Percentiles rank a stretch among this genome's conserved stretches.
These are phyloP conservation scores for Eucalyptus sideroxylon DNA, from an alignment of 345 rosid genomes.

Conservation along the genomic window DNA sequence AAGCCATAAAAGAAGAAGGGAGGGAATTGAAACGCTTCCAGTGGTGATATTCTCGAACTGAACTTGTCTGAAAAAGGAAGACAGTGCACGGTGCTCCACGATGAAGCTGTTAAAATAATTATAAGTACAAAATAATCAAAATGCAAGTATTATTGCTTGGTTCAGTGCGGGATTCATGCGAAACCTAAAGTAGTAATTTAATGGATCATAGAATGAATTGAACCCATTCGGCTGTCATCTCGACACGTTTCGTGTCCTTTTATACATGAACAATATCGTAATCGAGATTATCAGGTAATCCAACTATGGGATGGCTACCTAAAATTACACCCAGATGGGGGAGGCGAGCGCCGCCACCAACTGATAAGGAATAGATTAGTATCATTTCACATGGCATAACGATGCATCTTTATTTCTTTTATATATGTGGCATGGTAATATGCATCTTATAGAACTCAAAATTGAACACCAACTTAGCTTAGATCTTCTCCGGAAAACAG, in stretches of 20 bases:
- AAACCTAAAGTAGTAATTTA: background rate
- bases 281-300: background rate
- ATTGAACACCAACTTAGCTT: background rate
- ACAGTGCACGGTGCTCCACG: background rate
- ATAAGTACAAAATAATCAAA: background rate
- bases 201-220: background rate
- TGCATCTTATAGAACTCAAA: background rate
- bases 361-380: background rate
- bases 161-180: background rate
- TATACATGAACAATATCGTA: background rate
- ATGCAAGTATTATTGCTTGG: background rate
- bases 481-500: background rate
- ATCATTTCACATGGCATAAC: background rate
- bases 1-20: no score
- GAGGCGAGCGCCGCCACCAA: background rate
- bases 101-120: background rate
- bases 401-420: background rate
- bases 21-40: no score
- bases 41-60: no score
- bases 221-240: background rate
- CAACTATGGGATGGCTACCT: background rate
- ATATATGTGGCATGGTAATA: background rate
- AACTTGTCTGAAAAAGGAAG: no score
- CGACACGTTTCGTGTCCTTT: background rate
- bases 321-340: background rate